A percentile compares a stretch with the other conserved stretches of the same genome.
phyloP scores from a whole-genome alignment of 2,329 filamentous ascomycete genomes.

The Coniochaeta sp. region DNA sequence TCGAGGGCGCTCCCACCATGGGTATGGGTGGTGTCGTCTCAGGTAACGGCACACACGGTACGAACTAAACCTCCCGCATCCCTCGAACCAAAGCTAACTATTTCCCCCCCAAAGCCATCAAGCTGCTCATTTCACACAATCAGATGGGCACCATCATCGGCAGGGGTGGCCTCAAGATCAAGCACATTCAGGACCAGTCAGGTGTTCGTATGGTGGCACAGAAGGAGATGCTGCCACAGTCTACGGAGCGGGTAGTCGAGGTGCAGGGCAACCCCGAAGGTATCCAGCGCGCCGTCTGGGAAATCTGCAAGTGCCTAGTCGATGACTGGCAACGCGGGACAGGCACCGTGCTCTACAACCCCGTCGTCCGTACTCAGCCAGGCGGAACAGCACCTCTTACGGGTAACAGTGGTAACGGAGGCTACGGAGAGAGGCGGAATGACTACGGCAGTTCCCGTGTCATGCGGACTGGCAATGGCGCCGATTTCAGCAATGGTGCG shows the following conservation, averaged over 20 bases:
- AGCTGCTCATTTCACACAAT: slow-evolving; percentile 97
- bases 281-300: slow-evolving; percentile 94
- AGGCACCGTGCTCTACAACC: slow-evolving; percentile 96
- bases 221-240: slow-evolving; percentile 99
- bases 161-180: slow-evolving; percentile 94
- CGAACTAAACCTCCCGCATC: slow-evolving; percentile 22
- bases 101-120: slow-evolving; percentile 69
- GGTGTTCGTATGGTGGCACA: slow-evolving; percentile 98
- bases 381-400: slow-evolving; percentile 38
- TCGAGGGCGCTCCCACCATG: slow-evolving; percentile 90
- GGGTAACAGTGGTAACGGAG: slow-evolving; percentile 34
- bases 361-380: slow-evolving; percentile 77
- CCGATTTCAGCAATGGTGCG: slow-evolving; percentile 86
- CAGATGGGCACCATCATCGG: slow-evolving; percentile 99
- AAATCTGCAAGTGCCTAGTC: slow-evolving; percentile 96
- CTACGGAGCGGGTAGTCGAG: slow-evolving; percentile 95
- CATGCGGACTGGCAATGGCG: slow-evolving; percentile 94
- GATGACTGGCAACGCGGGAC: slow-evolving; percentile 97
- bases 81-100: slow-evolving; percentile 15
- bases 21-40: slow-evolving; percentile 90
- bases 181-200: slow-evolving; percentile 95
- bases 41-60: slow-evolving; percentile 91
- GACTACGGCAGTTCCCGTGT: slow-evolving; percentile 61
- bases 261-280: slow-evolving; percentile 91
- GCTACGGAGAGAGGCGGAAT: slow-evolving; percentile 36